Conservation (phyloP, 129 eudicot genomes). For the Flaveria robusta region DNA sequence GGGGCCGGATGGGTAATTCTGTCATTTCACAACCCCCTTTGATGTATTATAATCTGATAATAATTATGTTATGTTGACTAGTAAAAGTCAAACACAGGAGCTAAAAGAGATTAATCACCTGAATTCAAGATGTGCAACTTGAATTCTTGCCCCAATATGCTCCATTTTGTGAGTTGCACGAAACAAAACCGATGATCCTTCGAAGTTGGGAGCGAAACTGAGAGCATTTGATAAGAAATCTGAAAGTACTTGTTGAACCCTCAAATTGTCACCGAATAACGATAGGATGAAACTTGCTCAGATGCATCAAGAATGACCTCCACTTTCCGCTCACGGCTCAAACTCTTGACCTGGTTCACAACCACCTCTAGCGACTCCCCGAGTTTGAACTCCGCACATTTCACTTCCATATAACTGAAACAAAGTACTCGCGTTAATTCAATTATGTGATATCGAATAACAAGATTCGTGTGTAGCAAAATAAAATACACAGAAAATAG, state of each 20-base stretch:
- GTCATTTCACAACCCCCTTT: constrained; percentile 33
- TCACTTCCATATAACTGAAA: constrained; percentile 69
- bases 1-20: constrained; percentile 93
- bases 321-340: constrained; percentile 70
- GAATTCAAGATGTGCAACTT: constrained; percentile 76
- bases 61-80: not conserved
- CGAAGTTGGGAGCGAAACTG: constrained; percentile 58
- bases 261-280: constrained; percentile 67
- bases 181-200: constrained; percentile 68
- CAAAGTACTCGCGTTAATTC: not conserved
- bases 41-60: not conserved
- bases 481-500: not conserved
- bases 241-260: constrained; percentile 93
- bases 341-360: constrained; percentile 64
- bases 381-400: constrained; percentile 64
- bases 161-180: constrained; percentile 56
- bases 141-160: constrained; percentile 62
- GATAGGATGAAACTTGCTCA: constrained; percentile 56
- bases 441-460: not conserved
- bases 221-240: constrained; percentile 70
- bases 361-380: constrained; percentile 73
- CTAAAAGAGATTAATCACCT: constrained; percentile 40
- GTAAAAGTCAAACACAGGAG: not conserved
- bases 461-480: not conserved
- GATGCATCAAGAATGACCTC: constrained; percentile 59